Conservation (phyloP, 1,139 yeast genomes). For the Citeromyces siamensis region DNA sequence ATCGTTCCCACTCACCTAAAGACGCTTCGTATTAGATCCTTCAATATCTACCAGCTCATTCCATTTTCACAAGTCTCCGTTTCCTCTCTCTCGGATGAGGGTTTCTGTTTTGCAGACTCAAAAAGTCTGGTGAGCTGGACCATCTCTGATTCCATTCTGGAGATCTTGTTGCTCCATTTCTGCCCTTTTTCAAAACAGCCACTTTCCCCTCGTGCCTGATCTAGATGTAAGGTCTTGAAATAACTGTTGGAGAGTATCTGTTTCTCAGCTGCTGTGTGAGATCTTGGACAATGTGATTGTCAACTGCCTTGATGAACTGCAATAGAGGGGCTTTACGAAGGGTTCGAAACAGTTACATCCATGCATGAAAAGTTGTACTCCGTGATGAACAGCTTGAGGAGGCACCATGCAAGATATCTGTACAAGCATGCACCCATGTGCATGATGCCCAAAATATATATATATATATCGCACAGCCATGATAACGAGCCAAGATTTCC, state of each 20-base stretch:
- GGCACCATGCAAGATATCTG: too few species aligned
- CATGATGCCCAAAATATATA: neutral
- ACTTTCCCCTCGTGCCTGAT: constrained; percentile 61
- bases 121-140: constrained; percentile 30
- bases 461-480: neutral
- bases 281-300: too few species aligned
- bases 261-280: constrained; percentile 10
- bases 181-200: constrained; percentile 34
- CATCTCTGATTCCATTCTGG: constrained; percentile 26
- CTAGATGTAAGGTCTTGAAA: constrained; percentile 57
- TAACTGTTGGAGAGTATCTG: constrained; percentile 35
- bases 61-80: constrained; percentile 43
- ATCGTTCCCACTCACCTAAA: constrained; percentile 1
- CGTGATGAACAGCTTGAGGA: too few species aligned
- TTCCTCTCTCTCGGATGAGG: constrained; percentile 37
- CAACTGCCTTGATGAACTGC: too few species aligned
- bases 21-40: constrained; percentile 4
- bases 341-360: too few species aligned
- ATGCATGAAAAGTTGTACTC: too few species aligned
- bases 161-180: constrained; percentile 31
- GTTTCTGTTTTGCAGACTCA: constrained; percentile 28
- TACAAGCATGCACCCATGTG: too few species aligned
- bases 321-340: too few species aligned
- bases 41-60: constrained; percentile 26
- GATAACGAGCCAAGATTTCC: constrained; percentile 10